These are phyloP conservation scores for Blepharisma stoltei DNA, from an alignment of 73 alveolate species.

Conservation along the genomic window DNA sequence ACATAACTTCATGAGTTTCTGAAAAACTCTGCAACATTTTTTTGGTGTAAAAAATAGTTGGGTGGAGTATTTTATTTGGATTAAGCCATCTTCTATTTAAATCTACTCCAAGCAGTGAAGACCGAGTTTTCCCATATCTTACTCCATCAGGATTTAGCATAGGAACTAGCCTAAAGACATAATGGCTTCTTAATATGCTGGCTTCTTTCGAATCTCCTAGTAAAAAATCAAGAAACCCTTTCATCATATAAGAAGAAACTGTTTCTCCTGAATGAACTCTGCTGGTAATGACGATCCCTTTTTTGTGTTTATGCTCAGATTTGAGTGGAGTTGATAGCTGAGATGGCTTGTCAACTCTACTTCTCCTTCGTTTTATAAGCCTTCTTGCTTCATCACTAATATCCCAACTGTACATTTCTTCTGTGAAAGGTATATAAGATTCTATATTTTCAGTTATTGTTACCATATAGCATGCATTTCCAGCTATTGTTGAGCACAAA, in stretches of 20 bases:
- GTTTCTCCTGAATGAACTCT: constrained; percentile 99
- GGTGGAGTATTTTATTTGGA: constrained; percentile 94
- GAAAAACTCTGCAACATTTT: constrained; percentile 88
- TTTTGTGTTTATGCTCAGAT: constrained; percentile 33
- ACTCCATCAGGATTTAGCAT: constrained; percentile 99
- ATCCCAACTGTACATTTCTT: constrained; percentile 31
- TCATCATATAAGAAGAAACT: constrained; percentile 63
- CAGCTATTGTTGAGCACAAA: constrained; percentile 81
- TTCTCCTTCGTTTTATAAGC: constrained; percentile 32
- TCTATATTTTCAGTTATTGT: constrained; percentile 23
- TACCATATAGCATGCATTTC: constrained; percentile 43
- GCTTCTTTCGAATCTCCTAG: constrained; percentile 75
- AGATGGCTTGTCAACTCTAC: not conserved
- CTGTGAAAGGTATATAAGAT: not conserved
- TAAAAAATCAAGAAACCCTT: constrained; percentile 83
- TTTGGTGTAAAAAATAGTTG: constrained; percentile 89
- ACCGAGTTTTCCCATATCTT: constrained; percentile 90
- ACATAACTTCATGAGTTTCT: constrained; percentile 90
- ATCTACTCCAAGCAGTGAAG: constrained; percentile 95
- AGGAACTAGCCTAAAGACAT: constrained; percentile 88
- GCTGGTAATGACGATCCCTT: constrained; percentile 79
- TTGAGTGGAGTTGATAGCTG: too few relatives aligned
- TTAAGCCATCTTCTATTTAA: constrained; percentile 97
- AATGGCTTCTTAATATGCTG: constrained; percentile 75
- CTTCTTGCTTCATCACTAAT: constrained; percentile 28